These are phyloP conservation scores for Pseudocercospora pini-densiflorae DNA, from an alignment of 2,329 filamentous ascomycete species.

Conservation along the genomic window DNA sequence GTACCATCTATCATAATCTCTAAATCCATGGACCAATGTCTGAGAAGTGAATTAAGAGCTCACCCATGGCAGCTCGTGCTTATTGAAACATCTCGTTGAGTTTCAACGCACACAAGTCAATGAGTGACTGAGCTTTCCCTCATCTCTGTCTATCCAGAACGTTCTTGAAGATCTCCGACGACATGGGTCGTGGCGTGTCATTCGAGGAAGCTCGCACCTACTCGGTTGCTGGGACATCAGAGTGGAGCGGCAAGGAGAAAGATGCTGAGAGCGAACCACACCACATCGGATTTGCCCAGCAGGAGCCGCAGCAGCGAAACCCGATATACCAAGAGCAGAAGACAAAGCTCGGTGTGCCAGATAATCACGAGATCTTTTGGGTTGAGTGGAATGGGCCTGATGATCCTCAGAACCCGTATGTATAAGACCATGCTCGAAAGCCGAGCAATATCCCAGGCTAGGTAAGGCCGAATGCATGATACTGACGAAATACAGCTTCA, in stretches of 20 bases:
- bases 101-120: not conserved
- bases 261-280: conserved; percentile 6
- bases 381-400: conserved; percentile 32
- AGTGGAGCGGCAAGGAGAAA: conserved; percentile 12
- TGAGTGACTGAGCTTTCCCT: not conserved
- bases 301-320: conserved; percentile 6
- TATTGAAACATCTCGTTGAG: not conserved
- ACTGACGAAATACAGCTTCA: conserved; percentile 24
- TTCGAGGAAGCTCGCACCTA: conserved; percentile 9
- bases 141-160: not conserved
- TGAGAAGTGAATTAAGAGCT: not conserved
- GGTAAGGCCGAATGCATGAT: not conserved
- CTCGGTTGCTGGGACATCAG: conserved; percentile 13
- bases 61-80: not conserved
- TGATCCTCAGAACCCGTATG: conserved; percentile 29
- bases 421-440: not conserved
- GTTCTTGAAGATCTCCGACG: too few species aligned
- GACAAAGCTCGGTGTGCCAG: conserved; percentile 3
- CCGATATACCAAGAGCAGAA: conserved; percentile 7
- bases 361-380: conserved; percentile 9
- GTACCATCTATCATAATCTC: not conserved
- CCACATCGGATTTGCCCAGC: conserved; percentile 7
- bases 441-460: not conserved
- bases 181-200: not conserved
- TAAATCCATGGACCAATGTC: not conserved